phyloP scores from a whole-genome alignment of 371 early-diverging fungal species.

The Quaeritorhiza haematococci region DNA sequence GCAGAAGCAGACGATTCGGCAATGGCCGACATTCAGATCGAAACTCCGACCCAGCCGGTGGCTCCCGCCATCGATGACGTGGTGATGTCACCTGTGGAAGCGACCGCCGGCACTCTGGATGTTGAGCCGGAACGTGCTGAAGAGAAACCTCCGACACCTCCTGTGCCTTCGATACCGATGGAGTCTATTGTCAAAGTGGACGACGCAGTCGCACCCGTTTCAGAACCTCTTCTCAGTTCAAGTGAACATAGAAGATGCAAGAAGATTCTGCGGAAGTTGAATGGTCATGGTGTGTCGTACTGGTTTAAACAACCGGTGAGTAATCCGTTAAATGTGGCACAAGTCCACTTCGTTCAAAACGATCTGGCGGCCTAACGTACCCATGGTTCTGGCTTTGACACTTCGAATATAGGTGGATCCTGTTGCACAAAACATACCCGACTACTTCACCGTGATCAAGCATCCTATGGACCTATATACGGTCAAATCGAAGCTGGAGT shows the following conservation, averaged over 20 bases:
- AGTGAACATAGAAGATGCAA: slow-evolving; percentile 11
- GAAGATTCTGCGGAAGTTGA: slow-evolving; percentile 15
- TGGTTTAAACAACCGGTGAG: slow-evolving; percentile 80
- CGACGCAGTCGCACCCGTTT: no score
- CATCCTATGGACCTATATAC: slow-evolving; percentile 89
- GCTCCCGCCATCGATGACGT: background rate
- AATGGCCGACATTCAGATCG: background rate
- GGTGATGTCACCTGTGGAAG: background rate
- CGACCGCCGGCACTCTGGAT: background rate
- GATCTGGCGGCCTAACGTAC: background rate
- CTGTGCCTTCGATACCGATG: no score
- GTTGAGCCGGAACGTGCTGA: background rate
- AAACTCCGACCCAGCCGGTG: background rate
- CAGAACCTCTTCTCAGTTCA: background rate
- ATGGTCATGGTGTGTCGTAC: slow-evolving; percentile 5
- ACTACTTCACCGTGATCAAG: slow-evolving; percentile 85
- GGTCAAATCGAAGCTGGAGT: slow-evolving; percentile 20
- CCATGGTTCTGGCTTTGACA: background rate
- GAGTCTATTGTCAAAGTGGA: no score
- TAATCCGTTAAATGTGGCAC: background rate
- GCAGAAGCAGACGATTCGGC: background rate
- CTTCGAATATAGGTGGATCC: slow-evolving; percentile 56
- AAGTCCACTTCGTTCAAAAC: background rate
- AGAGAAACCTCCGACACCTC: background rate
- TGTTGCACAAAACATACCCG: slow-evolving; percentile 79